phyloP scores from a whole-genome alignment of 768 basidiomycete genomes.

The Fibroporia radiculosa region DNA sequence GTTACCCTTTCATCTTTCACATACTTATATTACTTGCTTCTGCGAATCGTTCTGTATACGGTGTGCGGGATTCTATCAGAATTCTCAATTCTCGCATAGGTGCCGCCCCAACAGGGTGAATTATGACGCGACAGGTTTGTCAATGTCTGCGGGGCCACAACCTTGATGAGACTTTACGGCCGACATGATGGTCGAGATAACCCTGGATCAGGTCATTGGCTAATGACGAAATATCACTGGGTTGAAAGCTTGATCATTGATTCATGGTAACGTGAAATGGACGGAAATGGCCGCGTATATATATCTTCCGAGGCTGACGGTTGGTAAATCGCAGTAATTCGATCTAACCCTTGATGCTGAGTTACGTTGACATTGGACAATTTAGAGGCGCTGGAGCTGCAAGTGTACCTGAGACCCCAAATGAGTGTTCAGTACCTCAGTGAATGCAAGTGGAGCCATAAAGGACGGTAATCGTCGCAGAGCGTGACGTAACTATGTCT shows the following conservation, averaged over 20 bases:
- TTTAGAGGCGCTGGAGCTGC: too few relatives aligned
- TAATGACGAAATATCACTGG: neutral
- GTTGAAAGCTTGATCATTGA: neutral
- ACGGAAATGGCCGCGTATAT: too few relatives aligned
- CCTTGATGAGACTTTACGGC: neutral
- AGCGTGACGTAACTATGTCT: too few relatives aligned
- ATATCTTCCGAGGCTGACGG: too few relatives aligned
- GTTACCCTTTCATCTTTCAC: neutral
- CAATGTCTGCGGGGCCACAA: neutral
- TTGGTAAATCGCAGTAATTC: too few relatives aligned
- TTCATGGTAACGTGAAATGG: neutral
- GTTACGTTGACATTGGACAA: too few relatives aligned
- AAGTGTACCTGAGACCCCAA: too few relatives aligned
- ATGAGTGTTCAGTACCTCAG: too few relatives aligned
- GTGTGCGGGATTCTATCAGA: conserved; percentile 6
- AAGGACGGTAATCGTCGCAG: too few relatives aligned
- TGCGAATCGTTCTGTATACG: conserved; percentile 1
- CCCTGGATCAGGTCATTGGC: neutral
- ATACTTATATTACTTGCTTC: conserved; percentile 4
- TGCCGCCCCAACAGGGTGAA: neutral
- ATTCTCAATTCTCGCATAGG: neutral
- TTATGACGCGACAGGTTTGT: neutral
- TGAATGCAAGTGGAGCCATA: too few relatives aligned
- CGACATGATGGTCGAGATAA: neutral
- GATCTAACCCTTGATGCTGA: too few relatives aligned